Conservation (phyloP, 2,329 filamentous ascomycete species). For the Gnomoniopsis smithogilvyi region DNA sequence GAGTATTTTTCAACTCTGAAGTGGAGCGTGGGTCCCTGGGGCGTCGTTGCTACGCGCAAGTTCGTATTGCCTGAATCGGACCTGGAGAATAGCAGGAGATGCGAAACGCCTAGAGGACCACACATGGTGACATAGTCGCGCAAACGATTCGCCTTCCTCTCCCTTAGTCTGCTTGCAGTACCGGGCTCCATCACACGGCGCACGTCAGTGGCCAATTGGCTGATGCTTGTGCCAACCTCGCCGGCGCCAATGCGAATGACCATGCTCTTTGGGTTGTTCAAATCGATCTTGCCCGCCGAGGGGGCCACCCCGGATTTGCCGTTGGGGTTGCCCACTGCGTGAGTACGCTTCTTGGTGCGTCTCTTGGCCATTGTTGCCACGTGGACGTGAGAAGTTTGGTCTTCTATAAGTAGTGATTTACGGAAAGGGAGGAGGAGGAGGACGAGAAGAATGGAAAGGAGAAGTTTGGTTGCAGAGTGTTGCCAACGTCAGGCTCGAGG, state of each 20-base stretch:
- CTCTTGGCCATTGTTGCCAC: slow-evolving; percentile 65
- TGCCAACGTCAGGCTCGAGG: no score
- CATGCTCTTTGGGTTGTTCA: slow-evolving; percentile 87
- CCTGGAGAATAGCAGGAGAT: slow-evolving; percentile 89
- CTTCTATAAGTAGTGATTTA: no score
- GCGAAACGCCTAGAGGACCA: slow-evolving; percentile 87
- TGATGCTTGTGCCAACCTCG: slow-evolving; percentile 87
- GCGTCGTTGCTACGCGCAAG: slow-evolving; percentile 80
- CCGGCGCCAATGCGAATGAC: slow-evolving; percentile 95
- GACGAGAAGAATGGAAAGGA: no score
- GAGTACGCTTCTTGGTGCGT: slow-evolving; percentile 86
- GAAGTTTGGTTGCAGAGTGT: no score
- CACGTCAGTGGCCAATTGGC: slow-evolving; percentile 87
- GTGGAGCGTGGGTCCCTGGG: slow-evolving; percentile 86
- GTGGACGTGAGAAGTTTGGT: not conserved
- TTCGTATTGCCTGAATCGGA: slow-evolving; percentile 91
- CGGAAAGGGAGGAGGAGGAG: not conserved
- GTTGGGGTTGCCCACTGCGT: slow-evolving; percentile 64
- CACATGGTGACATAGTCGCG: slow-evolving; percentile 95
- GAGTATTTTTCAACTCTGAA: slow-evolving; percentile 96
- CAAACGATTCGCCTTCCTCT: slow-evolving; percentile 82
- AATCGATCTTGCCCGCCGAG: slow-evolving; percentile 59
- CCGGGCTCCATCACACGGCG: slow-evolving; percentile 93
- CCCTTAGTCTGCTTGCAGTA: slow-evolving; percentile 84
- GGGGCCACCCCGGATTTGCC: slow-evolving; percentile 45